Conservation (phyloP, 768 basidiomycete species). For the Exsudoporus frostii region DNA sequence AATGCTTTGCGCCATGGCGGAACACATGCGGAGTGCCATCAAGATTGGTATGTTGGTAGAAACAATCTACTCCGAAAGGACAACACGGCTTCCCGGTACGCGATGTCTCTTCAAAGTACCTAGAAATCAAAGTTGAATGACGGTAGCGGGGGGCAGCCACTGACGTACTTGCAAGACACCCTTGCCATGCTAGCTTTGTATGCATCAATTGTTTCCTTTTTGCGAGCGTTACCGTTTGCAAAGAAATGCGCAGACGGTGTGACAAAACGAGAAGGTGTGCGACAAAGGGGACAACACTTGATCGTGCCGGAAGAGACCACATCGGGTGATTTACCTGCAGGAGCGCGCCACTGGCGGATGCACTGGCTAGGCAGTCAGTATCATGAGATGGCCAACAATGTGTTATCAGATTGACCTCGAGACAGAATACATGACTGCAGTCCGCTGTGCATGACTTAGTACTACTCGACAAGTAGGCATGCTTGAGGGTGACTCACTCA, state of each 20-base stretch:
- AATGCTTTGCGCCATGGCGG: constrained; percentile 48
- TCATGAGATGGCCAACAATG: not conserved
- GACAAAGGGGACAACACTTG: constrained; percentile 81
- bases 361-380: constrained; percentile 44
- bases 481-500: constrained; percentile 43
- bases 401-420: constrained; percentile 44
- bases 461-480: not conserved
- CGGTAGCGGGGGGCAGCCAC: not conserved
- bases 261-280: constrained; percentile 61
- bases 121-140: constrained; percentile 22
- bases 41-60: constrained; percentile 66
- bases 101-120: constrained; percentile 60
- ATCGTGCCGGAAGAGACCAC: constrained; percentile 54
- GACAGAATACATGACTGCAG: constrained; percentile 78
- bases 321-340: constrained; percentile 49
- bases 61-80: constrained; percentile 79
- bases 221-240: constrained; percentile 50
- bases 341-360: constrained; percentile 75
- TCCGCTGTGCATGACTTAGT: constrained; percentile 42
- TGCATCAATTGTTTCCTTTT: constrained; percentile 45
- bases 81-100: constrained; percentile 51
- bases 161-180: constrained; percentile 61
- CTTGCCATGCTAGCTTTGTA: constrained; percentile 75
- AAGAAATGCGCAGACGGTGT: constrained; percentile 72
- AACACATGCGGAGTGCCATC: constrained; percentile 66